These are phyloP conservation scores for Kodamaea nitidulidarum DNA, from an alignment of 805 yeast genomes.

Conservation along the genomic window DNA sequence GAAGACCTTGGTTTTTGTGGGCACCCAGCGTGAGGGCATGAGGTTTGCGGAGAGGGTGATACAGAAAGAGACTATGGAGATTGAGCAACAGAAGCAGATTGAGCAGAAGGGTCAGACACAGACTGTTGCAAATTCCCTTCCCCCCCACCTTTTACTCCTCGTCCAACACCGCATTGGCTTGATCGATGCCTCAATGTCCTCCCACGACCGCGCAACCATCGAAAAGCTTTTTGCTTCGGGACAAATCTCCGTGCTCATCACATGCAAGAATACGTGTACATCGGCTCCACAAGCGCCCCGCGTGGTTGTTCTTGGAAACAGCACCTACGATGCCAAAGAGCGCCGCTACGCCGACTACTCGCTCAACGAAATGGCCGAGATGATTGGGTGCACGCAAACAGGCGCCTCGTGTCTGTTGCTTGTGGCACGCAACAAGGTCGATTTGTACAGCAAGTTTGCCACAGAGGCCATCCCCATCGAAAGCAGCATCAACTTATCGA, in stretches of 20 bases:
- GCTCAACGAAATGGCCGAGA: constrained; percentile 58
- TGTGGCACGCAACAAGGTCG: constrained; percentile 51
- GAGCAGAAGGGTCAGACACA: too few species aligned
- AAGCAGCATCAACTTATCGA: constrained; percentile 54
- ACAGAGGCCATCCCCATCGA: constrained; percentile 79
- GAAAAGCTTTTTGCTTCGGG: constrained; percentile 19
- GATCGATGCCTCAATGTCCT: constrained; percentile 53
- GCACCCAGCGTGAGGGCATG: neutral
- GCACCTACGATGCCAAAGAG: constrained; percentile 66
- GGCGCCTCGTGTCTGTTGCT: constrained; percentile 44
- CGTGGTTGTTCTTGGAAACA: constrained; percentile 69
- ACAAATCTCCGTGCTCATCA: constrained; percentile 48
- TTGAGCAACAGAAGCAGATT: too few species aligned
- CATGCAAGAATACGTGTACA: constrained; percentile 53
- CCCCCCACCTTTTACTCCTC: too few species aligned
- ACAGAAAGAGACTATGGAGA: neutral
- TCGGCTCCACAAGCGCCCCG: constrained; percentile 49
- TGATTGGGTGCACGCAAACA: constrained; percentile 47
- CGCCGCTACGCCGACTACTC: constrained; percentile 68
- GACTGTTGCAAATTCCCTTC: too few species aligned
- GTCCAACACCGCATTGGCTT: constrained; percentile 74
- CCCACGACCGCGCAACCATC: constrained; percentile 51
- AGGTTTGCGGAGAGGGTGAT: neutral
- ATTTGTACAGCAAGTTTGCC: constrained; percentile 68
- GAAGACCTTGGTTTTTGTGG: constrained; percentile 4